phyloP scores from a whole-genome alignment of 2,329 filamentous ascomycete species.

The Tolypocladium album region DNA sequence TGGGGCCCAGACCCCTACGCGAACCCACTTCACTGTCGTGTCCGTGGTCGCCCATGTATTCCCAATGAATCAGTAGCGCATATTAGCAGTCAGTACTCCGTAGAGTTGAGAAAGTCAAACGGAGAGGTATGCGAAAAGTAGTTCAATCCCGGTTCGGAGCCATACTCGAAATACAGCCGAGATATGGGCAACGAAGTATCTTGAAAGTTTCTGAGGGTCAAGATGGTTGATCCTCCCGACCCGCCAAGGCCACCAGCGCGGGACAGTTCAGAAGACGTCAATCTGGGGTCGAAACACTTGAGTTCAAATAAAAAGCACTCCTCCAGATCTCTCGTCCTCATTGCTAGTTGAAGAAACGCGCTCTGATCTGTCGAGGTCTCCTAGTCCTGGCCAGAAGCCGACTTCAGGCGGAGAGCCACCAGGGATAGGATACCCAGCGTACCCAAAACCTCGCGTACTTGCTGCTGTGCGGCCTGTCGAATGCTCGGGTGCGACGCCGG shows the following conservation, averaged over 20 bases:
- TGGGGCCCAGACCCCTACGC: too few species aligned
- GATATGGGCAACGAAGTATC: background rate
- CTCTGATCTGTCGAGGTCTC: background rate
- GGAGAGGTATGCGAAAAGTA: background rate
- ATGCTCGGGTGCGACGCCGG: background rate
- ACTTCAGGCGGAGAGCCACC: background rate
- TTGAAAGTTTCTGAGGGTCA: background rate
- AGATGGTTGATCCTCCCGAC: background rate
- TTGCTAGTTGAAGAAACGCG: background rate
- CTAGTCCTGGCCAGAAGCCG: background rate
- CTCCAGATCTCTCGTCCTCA: background rate
- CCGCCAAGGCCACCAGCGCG: too few species aligned
- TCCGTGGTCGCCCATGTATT: too few species aligned
- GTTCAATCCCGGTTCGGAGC: background rate
- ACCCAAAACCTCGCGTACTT: background rate
- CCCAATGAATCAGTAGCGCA: background rate
- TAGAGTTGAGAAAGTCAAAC: background rate
- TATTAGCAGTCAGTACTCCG: background rate
- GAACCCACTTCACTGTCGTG: too few species aligned
- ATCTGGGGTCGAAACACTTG: background rate
- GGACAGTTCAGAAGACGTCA: background rate
- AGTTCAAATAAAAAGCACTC: background rate
- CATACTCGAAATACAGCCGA: background rate
- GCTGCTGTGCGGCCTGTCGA: background rate
- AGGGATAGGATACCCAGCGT: background rate